Evolutionary conservation across 129 eudicot species (phyloP).

Genomic region (Kitagawia praeruptora): DNA sequence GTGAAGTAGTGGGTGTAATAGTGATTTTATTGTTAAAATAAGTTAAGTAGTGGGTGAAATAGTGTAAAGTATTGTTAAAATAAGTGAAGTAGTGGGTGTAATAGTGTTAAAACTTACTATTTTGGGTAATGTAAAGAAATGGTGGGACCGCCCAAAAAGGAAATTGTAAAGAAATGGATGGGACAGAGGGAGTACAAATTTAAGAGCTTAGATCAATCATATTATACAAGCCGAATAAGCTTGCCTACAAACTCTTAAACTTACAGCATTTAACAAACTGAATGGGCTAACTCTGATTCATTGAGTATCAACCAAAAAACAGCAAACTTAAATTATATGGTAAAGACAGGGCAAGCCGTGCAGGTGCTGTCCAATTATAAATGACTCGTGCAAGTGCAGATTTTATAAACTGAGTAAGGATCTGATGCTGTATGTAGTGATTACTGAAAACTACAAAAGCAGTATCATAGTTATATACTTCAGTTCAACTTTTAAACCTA

Average conservation of each 20-base stretch:
- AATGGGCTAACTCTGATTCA: background rate
- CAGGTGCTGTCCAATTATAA: background rate
- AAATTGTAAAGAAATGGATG: too few relatives aligned
- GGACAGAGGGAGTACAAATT: too few relatives aligned
- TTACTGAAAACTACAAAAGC: background rate
- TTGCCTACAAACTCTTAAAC: background rate
- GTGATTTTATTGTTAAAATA: too few relatives aligned
- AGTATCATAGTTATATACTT: background rate
- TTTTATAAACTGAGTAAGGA: background rate
- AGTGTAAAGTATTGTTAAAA: too few relatives aligned
- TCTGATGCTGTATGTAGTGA: background rate
- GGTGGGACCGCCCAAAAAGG: too few relatives aligned
- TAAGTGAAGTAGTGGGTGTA: too few relatives aligned
- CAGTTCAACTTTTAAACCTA: background rate
- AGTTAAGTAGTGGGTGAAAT: too few relatives aligned
- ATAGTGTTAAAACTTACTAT: too few relatives aligned
- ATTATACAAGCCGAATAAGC: background rate
- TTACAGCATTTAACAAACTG: background rate
- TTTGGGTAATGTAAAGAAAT: too few relatives aligned
- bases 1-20: too few relatives aligned
- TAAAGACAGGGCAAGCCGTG: background rate
- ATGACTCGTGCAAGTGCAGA: background rate
- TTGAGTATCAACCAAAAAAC: background rate
- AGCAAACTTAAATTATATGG: background rate
- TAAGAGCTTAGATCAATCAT: background rate